These are phyloP conservation scores for Leptosphaerulina australis DNA, from an alignment of 2,329 filamentous ascomycete species.

Conservation along the genomic window DNA sequence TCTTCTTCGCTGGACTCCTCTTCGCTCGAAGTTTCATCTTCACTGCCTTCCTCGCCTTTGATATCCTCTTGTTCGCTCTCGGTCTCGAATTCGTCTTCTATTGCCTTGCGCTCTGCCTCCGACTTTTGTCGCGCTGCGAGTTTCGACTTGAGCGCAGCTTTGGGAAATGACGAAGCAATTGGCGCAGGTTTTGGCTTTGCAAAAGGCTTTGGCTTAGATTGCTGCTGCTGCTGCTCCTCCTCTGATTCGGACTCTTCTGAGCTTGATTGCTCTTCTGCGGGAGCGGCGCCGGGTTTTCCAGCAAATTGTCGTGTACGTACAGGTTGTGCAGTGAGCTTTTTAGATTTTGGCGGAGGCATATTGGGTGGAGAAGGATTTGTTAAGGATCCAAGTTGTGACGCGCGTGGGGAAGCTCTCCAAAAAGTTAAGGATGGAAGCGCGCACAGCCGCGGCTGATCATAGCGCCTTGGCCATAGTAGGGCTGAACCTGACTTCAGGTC, in stretches of 20 bases:
- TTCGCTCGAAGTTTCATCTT: slow-evolving; percentile 28
- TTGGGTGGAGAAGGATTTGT: background rate
- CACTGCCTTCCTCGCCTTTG: slow-evolving; percentile 20
- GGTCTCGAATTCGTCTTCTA: slow-evolving; percentile 66
- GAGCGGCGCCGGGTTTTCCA: slow-evolving; percentile 70
- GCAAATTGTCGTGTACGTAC: slow-evolving; percentile 80
- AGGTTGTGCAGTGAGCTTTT: slow-evolving; percentile 93
- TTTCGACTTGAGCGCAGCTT: slow-evolving; percentile 51
- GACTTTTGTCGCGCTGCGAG: slow-evolving; percentile 49
- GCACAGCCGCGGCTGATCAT: slow-evolving; percentile 5
- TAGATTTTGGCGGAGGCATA: slow-evolving; percentile 63
- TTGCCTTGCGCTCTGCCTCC: slow-evolving; percentile 39
- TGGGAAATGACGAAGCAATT: slow-evolving; percentile 55
- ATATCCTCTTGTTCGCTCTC: slow-evolving; percentile 51
- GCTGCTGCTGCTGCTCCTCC: slow-evolving; percentile 55
- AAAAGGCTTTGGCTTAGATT: slow-evolving; percentile 52
- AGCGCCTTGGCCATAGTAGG: slow-evolving; percentile 12
- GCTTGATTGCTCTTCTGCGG: slow-evolving; percentile 47
- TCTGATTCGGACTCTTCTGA: slow-evolving; percentile 59
- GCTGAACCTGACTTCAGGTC: slow-evolving; percentile 6
- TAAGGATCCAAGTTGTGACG: background rate
- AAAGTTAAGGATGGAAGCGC: slow-evolving; percentile 5
- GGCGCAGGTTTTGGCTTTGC: slow-evolving; percentile 49
- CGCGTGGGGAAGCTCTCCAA: slow-evolving; percentile 8
- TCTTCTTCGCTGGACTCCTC: slow-evolving; percentile 56